phyloP scores from a whole-genome alignment of 257 asterid genomes.

The Ocimum tenuiflorum region DNA sequence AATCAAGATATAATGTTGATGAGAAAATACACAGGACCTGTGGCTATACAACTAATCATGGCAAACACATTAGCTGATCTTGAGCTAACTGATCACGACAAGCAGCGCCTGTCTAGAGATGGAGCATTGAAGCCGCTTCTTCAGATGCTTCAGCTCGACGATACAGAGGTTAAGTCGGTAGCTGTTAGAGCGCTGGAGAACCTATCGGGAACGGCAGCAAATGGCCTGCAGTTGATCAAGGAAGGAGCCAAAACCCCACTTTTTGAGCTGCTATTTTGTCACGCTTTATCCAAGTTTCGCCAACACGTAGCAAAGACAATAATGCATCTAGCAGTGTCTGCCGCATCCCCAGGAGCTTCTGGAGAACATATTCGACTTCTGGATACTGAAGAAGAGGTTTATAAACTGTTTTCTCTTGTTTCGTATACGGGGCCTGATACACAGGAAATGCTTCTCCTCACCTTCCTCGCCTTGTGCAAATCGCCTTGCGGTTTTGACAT shows the following conservation, averaged over 20 bases:
- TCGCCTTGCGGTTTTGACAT: constrained; percentile 29
- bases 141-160: constrained; percentile 26
- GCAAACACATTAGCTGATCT: constrained; percentile 33
- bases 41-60: constrained; percentile 25
- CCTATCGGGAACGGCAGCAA: constrained; percentile 32
- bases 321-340: constrained; percentile 34
- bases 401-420: constrained; percentile 38
- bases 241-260: constrained; percentile 36
- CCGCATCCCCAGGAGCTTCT: constrained; percentile 25
- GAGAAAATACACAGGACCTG: constrained; percentile 21
- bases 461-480: constrained; percentile 36
- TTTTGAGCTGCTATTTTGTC: constrained; percentile 37
- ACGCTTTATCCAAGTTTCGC: constrained; percentile 24
- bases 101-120: constrained; percentile 26
- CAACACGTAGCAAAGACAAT: constrained; percentile 34
- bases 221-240: constrained; percentile 33
- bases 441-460: constrained; percentile 32
- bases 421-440: constrained; percentile 25
- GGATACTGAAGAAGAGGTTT: constrained; percentile 35
- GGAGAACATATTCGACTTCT: constrained; percentile 24
- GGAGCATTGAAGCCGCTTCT: constrained; percentile 43
- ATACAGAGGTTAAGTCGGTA: constrained; percentile 21
- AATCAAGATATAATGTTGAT: background rate
- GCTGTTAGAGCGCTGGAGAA: constrained; percentile 37
- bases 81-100: constrained; percentile 41